Percentiles rank a stretch among this genome's conserved stretches.
Conservation (phyloP, 768 basidiomycete genomes). For the Leccinellum rugosiceps region DNA sequence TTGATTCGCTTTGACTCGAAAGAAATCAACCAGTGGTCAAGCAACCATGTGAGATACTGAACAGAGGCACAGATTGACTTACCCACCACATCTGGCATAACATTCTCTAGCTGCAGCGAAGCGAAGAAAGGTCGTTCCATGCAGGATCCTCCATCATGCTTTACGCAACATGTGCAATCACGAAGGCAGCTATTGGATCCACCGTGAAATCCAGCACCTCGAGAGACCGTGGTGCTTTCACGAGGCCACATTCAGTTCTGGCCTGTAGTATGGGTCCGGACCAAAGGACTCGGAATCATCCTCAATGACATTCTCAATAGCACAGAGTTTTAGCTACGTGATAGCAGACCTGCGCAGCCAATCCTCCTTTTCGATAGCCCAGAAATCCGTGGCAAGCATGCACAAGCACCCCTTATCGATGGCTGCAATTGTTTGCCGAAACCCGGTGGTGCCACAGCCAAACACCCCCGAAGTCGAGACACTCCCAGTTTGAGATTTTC, state of each 20-base stretch:
- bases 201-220: neutral
- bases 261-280: neutral
- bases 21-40: neutral
- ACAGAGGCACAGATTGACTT: neutral
- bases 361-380: neutral
- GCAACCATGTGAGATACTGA: neutral
- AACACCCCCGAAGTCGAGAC: neutral
- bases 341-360: neutral
- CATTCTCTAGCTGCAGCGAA: neutral
- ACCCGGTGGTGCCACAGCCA: neutral
- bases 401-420: neutral
- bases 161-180: neutral
- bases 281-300: no score
- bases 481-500: neutral
- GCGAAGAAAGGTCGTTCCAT: neutral
- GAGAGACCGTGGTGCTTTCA: neutral
- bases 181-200: neutral
- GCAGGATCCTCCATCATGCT: neutral
- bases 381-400: neutral
- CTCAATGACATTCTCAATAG: neutral
- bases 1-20: no score
- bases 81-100: neutral
- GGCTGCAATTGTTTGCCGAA: neutral
- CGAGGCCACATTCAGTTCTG: neutral
- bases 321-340: neutral